These are phyloP conservation scores for Sarocladiaceae sp. DNA, from an alignment of 2,329 filamentous ascomycete species.

Conservation along the genomic window DNA sequence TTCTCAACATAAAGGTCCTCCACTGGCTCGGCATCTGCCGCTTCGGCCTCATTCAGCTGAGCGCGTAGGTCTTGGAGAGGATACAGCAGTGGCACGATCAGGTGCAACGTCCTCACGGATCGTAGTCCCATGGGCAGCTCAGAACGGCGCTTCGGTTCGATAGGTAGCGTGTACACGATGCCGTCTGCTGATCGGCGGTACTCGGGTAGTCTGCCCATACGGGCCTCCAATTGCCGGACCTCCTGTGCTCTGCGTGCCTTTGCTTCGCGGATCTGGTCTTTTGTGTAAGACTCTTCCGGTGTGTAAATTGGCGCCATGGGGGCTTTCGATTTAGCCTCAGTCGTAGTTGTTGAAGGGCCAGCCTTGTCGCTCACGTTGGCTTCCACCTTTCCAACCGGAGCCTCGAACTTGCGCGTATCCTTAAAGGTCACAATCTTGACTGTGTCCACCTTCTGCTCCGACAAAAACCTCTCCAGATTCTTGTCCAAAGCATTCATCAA, in stretches of 20 bases:
- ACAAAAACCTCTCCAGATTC: constrained; percentile 65
- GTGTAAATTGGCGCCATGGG: constrained; percentile 25
- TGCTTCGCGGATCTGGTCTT: constrained; percentile 58
- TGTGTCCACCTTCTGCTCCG: constrained; percentile 66
- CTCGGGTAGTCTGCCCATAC: constrained; percentile 62
- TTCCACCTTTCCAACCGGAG: constrained; percentile 15
- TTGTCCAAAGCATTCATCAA: constrained; percentile 69
- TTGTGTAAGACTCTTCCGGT: constrained; percentile 47
- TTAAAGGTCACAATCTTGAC: constrained; percentile 62
- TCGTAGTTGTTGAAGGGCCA: background rate
- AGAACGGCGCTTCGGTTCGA: constrained; percentile 59
- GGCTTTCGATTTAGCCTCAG: background rate
- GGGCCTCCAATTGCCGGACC: constrained; percentile 68
- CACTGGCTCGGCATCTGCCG: constrained; percentile 55
- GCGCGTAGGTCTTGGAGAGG: constrained; percentile 65
- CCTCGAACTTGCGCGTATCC: constrained; percentile 40
- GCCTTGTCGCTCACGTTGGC: background rate
- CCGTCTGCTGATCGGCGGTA: constrained; percentile 69
- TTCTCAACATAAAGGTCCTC: constrained; percentile 62
- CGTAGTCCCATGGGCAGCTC: constrained; percentile 60
- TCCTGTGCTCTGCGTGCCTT: constrained; percentile 61
- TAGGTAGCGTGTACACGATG: constrained; percentile 63
- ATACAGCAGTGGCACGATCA: constrained; percentile 69
- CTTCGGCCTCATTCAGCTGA: constrained; percentile 59
- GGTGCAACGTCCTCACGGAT: constrained; percentile 57